Conservation (phyloP, 2,329 filamentous ascomycete genomes). For the Phoma sp. region DNA sequence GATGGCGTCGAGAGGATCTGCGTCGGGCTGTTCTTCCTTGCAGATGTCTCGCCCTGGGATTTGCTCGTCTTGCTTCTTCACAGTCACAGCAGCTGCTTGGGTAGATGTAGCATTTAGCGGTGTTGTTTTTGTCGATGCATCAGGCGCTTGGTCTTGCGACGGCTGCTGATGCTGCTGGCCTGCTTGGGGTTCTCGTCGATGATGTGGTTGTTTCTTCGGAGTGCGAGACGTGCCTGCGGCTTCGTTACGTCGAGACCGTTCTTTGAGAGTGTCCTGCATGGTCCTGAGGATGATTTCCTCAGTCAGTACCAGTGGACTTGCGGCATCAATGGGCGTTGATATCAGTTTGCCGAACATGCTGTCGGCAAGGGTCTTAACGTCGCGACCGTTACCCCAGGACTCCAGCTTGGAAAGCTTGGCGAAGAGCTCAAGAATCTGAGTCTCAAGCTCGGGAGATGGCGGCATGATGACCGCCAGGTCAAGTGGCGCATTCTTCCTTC, state of each 20-base stretch:
- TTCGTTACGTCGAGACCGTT: slow-evolving; percentile 35
- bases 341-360: slow-evolving; percentile 54
- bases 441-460: slow-evolving; percentile 21
- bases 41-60: background rate
- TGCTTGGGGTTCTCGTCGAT: background rate
- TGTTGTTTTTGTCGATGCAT: slow-evolving; percentile 10
- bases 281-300: slow-evolving; percentile 30
- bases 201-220: background rate
- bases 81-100: background rate
- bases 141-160: slow-evolving; percentile 1
- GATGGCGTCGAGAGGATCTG: slow-evolving; percentile 21
- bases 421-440: slow-evolving; percentile 46
- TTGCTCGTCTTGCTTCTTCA: slow-evolving; percentile 15
- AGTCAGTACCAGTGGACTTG: slow-evolving; percentile 27
- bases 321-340: slow-evolving; percentile 24
- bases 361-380: slow-evolving; percentile 63
- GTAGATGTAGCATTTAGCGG: background rate
- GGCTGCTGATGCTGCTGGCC: slow-evolving; percentile 16
- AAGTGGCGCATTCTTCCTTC: slow-evolving; percentile 40
- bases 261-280: slow-evolving; percentile 43
- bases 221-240: slow-evolving; percentile 27
- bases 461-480: slow-evolving; percentile 33
- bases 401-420: slow-evolving; percentile 50
- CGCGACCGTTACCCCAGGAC: slow-evolving; percentile 69
- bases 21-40: background rate